Percentiles rank a stretch among this genome's conserved stretches.
Evolutionary conservation across 768 basidiomycete species (phyloP).

Genomic region (Mrakia frigida): DNA sequence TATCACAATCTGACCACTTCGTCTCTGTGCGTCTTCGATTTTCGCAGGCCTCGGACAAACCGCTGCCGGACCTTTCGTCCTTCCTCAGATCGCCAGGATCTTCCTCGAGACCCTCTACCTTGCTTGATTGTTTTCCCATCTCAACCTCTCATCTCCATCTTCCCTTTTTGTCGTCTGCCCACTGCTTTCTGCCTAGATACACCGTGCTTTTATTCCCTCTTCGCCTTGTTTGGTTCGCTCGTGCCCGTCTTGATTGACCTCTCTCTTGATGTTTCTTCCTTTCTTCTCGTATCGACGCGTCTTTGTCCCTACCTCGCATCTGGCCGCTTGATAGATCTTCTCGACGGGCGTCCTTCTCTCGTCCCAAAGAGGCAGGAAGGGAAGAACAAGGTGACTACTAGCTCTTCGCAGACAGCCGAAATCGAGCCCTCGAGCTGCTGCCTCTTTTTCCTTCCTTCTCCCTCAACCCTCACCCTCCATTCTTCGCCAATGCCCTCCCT

Average conservation of each 20-base stretch:
- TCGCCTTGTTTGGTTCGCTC: too few relatives aligned
- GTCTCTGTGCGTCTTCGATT: slow-evolving; percentile 53
- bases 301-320: too few relatives aligned
- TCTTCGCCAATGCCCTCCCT: slow-evolving; percentile 13
- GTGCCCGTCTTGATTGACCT: too few relatives aligned
- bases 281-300: too few relatives aligned
- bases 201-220: too few relatives aligned
- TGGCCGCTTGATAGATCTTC: too few relatives aligned
- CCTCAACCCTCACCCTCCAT: not conserved
- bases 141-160: not conserved
- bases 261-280: too few relatives aligned
- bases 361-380: too few relatives aligned
- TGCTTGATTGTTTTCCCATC: not conserved
- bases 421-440: not conserved
- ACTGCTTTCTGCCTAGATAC: not conserved
- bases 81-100: slow-evolving; percentile 46
- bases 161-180: not conserved
- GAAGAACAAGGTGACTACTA: too few relatives aligned
- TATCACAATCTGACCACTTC: not conserved
- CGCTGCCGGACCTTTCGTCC: slow-evolving; percentile 74
- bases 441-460: not conserved
- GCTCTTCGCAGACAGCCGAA: not conserved
- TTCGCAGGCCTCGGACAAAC: slow-evolving; percentile 56
- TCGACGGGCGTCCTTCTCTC: too few relatives aligned
- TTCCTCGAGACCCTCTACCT: slow-evolving; percentile 32